Conservation (phyloP, 2,329 filamentous ascomycete species). For the Alternaria sp. region DNA sequence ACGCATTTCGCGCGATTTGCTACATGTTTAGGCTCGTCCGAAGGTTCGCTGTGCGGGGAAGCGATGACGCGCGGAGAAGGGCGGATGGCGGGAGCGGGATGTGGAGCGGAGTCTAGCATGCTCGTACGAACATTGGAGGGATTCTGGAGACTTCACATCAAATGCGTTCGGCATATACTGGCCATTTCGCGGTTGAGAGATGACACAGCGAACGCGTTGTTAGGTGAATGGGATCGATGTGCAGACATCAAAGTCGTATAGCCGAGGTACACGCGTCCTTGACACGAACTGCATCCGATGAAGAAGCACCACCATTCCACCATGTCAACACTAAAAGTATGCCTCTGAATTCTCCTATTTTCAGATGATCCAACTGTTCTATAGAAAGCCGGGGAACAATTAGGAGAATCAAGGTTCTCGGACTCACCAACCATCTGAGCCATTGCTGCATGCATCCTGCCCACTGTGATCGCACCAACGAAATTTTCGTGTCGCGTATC, state of each 20-base stretch:
- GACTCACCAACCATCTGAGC: background rate
- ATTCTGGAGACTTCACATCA: background rate
- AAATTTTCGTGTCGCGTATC: background rate
- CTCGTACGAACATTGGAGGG: background rate
- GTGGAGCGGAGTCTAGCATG: background rate
- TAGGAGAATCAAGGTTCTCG: background rate
- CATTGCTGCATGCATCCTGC: background rate
- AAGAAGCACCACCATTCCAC: background rate
- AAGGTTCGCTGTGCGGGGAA: background rate
- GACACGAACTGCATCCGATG: background rate
- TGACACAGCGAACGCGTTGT: background rate
- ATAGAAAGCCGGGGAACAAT: background rate
- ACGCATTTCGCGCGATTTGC: background rate
- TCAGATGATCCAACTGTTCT: background rate
- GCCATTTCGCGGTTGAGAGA: no score
- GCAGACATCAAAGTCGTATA: background rate
- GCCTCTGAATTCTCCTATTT: background rate
- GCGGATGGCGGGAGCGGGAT: background rate
- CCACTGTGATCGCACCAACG: background rate
- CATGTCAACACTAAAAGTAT: background rate
- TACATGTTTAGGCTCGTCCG: background rate
- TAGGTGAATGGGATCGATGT: background rate
- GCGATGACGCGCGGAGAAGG: background rate
- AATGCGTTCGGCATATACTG: background rate
- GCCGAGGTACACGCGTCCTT: background rate